Percentiles rank a stretch among this genome's conserved stretches.
These are phyloP conservation scores for Boletellus emodensis DNA, from an alignment of 768 basidiomycete species.

Conservation along the genomic window DNA sequence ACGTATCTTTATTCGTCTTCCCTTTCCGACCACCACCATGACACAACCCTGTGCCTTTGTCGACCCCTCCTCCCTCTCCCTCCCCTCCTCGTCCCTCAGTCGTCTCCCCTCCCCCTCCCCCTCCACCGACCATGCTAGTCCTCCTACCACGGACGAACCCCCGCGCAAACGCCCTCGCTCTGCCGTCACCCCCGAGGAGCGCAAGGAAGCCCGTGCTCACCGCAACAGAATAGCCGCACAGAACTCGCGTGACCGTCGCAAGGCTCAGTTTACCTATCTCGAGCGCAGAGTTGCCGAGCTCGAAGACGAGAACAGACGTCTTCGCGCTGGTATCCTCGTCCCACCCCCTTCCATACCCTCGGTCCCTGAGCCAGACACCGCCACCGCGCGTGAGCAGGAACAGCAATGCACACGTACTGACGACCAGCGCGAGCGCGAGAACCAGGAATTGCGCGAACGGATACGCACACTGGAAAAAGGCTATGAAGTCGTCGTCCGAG, in stretches of 20 bases:
- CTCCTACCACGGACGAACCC: slow-evolving; percentile 35
- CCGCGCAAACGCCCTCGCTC: slow-evolving; percentile 75
- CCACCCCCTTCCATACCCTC: slow-evolving; percentile 19
- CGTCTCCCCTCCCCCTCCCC: slow-evolving; percentile 26
- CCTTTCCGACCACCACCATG: slow-evolving; percentile 14
- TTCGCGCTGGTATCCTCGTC: slow-evolving; percentile 50
- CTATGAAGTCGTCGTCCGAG: slow-evolving; percentile 78
- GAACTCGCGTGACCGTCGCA: slow-evolving; percentile 86
- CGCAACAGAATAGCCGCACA: slow-evolving; percentile 93
- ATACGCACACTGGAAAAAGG: slow-evolving; percentile 76
- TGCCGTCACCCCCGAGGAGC: slow-evolving; percentile 63
- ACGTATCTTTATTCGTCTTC: slow-evolving; percentile 20
- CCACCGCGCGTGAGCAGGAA: slow-evolving; percentile 26
- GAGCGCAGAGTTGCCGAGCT: slow-evolving; percentile 67
- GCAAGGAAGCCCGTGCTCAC: slow-evolving; percentile 84
- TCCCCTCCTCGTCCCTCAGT: slow-evolving; percentile 33
- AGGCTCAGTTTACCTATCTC: slow-evolving; percentile 72
- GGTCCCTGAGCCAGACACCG: slow-evolving; percentile 20
- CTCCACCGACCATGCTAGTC: slow-evolving; percentile 14
- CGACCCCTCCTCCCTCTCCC: slow-evolving; percentile 38
- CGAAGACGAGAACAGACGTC: slow-evolving; percentile 78
- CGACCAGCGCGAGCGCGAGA: slow-evolving; percentile 57
- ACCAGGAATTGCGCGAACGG: slow-evolving; percentile 69
- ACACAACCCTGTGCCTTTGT: slow-evolving; percentile 29
- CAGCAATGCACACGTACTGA: slow-evolving; percentile 33